Conservation (phyloP, 176 grass and related monocot species). For the Cenchrus purpureus region DNA sequence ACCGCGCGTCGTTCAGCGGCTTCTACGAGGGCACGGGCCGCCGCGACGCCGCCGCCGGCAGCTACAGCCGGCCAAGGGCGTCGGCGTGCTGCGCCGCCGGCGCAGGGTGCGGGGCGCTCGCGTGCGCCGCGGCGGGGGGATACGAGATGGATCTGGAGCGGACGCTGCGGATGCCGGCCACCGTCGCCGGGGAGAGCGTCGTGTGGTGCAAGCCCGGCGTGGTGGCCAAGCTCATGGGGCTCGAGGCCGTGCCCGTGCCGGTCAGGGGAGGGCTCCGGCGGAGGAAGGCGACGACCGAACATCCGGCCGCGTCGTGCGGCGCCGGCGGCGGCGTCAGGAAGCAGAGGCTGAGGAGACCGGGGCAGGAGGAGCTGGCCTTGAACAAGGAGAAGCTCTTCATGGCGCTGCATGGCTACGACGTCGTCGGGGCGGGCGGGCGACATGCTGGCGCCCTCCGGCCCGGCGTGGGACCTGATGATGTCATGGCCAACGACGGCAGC, state of each 20-base stretch:
- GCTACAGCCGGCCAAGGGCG: not conserved
- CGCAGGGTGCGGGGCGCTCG: constrained; percentile 38
- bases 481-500: not conserved
- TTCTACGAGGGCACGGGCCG: constrained; percentile 38
- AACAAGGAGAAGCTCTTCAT: constrained; percentile 76
- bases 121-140: constrained; percentile 14
- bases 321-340: constrained; percentile 47
- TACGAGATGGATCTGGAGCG: constrained; percentile 75
- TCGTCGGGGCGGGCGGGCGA: not conserved
- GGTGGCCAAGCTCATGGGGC: constrained; percentile 89
- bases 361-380: constrained; percentile 50
- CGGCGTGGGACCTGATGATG: not conserved
- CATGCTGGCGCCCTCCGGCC: not conserved
- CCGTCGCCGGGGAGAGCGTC: constrained; percentile 74
- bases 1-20: constrained; percentile 69
- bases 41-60: not conserved
- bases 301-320: not conserved
- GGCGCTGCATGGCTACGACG: constrained; percentile 61
- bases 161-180: constrained; percentile 69
- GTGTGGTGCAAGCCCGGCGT: constrained; percentile 94
- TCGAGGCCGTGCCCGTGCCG: constrained; percentile 75
- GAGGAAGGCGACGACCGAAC: constrained; percentile 45
- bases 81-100: constrained; percentile 43
- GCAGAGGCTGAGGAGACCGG: constrained; percentile 50
- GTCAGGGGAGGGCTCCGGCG: constrained; percentile 38